These are phyloP conservation scores for Xanthoconium purpureum DNA, from an alignment of 768 basidiomycete species.

Conservation along the genomic window DNA sequence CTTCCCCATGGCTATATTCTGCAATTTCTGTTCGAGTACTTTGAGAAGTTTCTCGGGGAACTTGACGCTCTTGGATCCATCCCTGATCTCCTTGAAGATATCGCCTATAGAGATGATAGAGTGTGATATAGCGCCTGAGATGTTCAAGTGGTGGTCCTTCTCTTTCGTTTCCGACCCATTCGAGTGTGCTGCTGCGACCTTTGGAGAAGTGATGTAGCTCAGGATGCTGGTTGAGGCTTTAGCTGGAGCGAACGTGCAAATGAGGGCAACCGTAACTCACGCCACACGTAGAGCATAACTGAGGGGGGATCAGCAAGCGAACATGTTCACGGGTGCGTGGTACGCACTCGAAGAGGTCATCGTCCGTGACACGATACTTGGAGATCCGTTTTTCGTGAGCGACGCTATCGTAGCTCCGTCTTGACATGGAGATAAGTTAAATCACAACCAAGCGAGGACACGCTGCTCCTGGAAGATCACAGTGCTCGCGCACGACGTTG, in stretches of 20 bases:
- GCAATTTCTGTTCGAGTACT: conserved; percentile 83
- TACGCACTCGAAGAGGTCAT: conserved; percentile 81
- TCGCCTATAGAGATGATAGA: conserved; percentile 65
- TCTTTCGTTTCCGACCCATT: conserved; percentile 44
- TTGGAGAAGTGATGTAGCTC: conserved; percentile 67
- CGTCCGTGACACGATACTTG: conserved; percentile 76
- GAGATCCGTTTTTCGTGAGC: conserved; percentile 71
- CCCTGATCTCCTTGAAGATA: conserved; percentile 74
- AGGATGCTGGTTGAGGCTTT: conserved; percentile 50
- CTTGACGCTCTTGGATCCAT: conserved; percentile 81
- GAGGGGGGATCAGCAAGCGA: conserved; percentile 13
- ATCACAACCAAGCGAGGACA: conserved; percentile 2
- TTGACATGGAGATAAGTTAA: conserved; percentile 49
- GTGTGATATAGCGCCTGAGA: conserved; percentile 58
- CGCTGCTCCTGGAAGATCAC: conserved; percentile 6
- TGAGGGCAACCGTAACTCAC: conserved; percentile 45
- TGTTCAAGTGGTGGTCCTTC: conserved; percentile 64
- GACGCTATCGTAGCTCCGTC: conserved; percentile 70
- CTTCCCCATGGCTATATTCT: conserved; percentile 91
- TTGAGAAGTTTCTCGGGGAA: conserved; percentile 94
- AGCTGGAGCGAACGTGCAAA: conserved; percentile 4
- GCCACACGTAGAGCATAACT: conserved; percentile 84
- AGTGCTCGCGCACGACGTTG: not conserved
- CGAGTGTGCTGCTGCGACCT: conserved; percentile 34
- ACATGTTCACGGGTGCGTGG: not conserved